Conservation (phyloP, 768 basidiomycete species). For the Kwoniella europaea region DNA sequence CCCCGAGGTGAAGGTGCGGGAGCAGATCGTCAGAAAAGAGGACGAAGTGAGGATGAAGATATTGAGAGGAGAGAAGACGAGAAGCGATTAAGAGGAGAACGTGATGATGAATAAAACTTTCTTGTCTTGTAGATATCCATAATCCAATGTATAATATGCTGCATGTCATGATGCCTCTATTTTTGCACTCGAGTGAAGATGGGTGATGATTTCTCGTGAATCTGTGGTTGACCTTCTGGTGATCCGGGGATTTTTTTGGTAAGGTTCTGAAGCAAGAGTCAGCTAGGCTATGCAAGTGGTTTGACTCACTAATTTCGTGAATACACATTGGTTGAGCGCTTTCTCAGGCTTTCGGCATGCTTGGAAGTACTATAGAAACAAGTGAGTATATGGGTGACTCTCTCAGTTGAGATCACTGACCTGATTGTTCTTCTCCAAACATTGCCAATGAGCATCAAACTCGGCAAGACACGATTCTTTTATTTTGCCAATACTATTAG, state of each 20-base stretch:
- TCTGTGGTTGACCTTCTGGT: conserved; percentile 76
- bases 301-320: conserved; percentile 82
- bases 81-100: conserved; percentile 47
- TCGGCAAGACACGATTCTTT: conserved; percentile 84
- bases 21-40: conserved; percentile 41
- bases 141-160: conserved; percentile 25
- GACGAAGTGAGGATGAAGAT: conserved; percentile 50
- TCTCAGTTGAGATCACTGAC: conserved; percentile 61
- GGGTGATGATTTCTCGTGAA: conserved; percentile 87
- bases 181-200: conserved; percentile 85
- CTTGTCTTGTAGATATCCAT: not conserved
- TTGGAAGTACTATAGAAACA: conserved; percentile 73
- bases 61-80: conserved; percentile 43
- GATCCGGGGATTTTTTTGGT: conserved; percentile 88
- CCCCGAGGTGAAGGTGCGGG: conserved; percentile 40
- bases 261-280: conserved; percentile 70
- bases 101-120: conserved; percentile 39
- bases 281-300: not conserved
- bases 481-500: conserved; percentile 82
- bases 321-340: conserved; percentile 88
- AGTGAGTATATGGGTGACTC: not conserved
- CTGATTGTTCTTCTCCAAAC: conserved; percentile 93
- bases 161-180: conserved; percentile 57
- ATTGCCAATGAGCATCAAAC: conserved; percentile 91
- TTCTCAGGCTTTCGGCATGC: conserved; percentile 87